phyloP scores from a whole-genome alignment of 371 early-diverging fungal genomes.

The Mortierella sp. region DNA sequence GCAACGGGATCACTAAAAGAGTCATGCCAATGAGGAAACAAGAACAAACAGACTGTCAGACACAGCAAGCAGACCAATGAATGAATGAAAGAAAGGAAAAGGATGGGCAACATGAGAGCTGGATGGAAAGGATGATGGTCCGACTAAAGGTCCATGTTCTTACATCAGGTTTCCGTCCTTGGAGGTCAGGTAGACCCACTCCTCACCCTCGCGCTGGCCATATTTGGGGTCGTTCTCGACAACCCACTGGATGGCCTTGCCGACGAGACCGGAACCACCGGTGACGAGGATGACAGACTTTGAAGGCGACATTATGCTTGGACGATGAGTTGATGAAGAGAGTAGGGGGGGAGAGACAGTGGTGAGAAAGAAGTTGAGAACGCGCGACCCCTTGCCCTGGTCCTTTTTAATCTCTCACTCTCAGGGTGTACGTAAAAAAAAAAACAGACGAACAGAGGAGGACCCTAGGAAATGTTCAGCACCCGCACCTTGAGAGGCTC shows the following conservation, averaged over 20 bases:
- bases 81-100: not conserved
- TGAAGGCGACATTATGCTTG: conserved; percentile 34
- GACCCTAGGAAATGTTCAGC: too few species aligned
- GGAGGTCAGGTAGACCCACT: conserved; percentile 80
- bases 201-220: conserved; percentile 72
- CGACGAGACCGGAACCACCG: conserved; percentile 87
- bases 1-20: conserved; percentile 65
- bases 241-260: conserved; percentile 81
- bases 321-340: conserved; percentile 1
- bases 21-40: not conserved
- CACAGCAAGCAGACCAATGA: not conserved
- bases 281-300: conserved; percentile 74
- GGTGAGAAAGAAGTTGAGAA: conserved; percentile 3
- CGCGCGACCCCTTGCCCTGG: too few species aligned
- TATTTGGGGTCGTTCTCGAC: conserved; percentile 73
- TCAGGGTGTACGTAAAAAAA: too few species aligned
- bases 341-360: not conserved
- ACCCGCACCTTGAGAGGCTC: too few species aligned
- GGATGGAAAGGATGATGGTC: not conserved
- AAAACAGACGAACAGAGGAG: too few species aligned
- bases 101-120: not conserved
- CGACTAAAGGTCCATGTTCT: conserved; percentile 8
- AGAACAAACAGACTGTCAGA: not conserved
- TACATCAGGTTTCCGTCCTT: conserved; percentile 89
- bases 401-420: too few species aligned